Percentiles rank a stretch among this genome's conserved stretches.
Evolutionary conservation across 2,329 filamentous ascomycete genomes (phyloP).

Genomic region (Lachnellula suecica): DNA sequence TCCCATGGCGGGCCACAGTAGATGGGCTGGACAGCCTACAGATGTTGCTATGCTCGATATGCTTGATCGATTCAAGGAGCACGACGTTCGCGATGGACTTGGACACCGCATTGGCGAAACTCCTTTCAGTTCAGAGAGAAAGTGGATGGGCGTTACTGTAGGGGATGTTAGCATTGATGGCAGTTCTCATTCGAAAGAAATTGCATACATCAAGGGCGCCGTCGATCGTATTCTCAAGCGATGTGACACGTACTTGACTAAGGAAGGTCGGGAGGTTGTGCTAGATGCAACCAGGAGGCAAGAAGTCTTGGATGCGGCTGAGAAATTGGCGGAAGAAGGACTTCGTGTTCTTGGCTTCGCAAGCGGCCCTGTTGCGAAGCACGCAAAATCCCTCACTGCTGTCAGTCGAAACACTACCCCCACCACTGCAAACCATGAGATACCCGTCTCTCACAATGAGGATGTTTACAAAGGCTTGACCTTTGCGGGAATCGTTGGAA

Average conservation of each 20-base stretch:
- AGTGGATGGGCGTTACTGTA: slow-evolving; percentile 98
- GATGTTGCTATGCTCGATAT: slow-evolving; percentile 97
- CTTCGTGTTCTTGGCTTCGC: slow-evolving; percentile 91
- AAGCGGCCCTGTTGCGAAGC: slow-evolving; percentile 67
- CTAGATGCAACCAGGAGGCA: slow-evolving; percentile 74
- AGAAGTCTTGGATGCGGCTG: slow-evolving; percentile 76
- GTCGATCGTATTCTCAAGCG: slow-evolving; percentile 82
- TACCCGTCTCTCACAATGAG: slow-evolving; percentile 50
- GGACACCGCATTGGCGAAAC: slow-evolving; percentile 82
- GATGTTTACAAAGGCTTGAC: slow-evolving; percentile 80
- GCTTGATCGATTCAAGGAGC: slow-evolving; percentile 85
- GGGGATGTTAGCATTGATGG: slow-evolving; percentile 40
- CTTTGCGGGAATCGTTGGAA: slow-evolving; percentile 91
- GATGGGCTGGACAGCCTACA: slow-evolving; percentile 96
- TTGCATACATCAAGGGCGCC: slow-evolving; percentile 94
- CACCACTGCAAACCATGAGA: slow-evolving; percentile 32
- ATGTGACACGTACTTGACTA: slow-evolving; percentile 88
- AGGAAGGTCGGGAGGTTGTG: slow-evolving; percentile 81
- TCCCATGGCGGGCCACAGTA: slow-evolving; percentile 60
- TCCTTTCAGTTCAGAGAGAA: slow-evolving; percentile 94
- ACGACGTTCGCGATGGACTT: slow-evolving; percentile 84
- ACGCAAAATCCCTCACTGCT: slow-evolving; percentile 38
- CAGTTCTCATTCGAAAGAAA: slow-evolving; percentile 53
- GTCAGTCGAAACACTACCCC: slow-evolving; percentile 51
- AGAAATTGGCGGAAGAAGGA: slow-evolving; percentile 84